These are phyloP conservation scores for Phytophthora lateralis DNA, from an alignment of 352 stramenopile genomes.

Conservation along the genomic window DNA sequence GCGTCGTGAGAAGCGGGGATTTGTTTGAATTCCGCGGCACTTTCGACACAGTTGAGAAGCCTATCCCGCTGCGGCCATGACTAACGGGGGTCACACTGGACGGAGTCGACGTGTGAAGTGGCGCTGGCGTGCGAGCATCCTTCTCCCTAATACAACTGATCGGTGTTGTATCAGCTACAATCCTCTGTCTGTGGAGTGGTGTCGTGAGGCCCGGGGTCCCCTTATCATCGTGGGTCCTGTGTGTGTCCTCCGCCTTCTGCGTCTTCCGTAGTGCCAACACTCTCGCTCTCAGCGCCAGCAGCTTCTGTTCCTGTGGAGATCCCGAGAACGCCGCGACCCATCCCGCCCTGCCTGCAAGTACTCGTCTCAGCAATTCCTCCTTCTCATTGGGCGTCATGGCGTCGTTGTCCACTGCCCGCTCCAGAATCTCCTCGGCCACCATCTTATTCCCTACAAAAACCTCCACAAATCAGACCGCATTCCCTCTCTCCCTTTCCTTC, in stretches of 20 bases:
- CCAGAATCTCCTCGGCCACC: slow-evolving; percentile 59
- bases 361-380: slow-evolving; percentile 43
- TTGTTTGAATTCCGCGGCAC: slow-evolving; percentile 27
- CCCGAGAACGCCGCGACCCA: slow-evolving; percentile 36
- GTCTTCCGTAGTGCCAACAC: slow-evolving; percentile 18
- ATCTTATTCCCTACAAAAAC: slow-evolving; percentile 42
- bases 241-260: slow-evolving; percentile 10
- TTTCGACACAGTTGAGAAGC: slow-evolving; percentile 58
- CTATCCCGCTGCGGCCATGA: slow-evolving; percentile 14
- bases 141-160: slow-evolving; percentile 3
- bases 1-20: slow-evolving; percentile 49
- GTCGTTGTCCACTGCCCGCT: slow-evolving; percentile 52
- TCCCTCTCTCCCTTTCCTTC: not conserved
- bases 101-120: slow-evolving; percentile 6
- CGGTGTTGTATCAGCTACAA: slow-evolving; percentile 20
- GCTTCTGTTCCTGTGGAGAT: slow-evolving; percentile 38
- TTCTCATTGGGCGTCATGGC: slow-evolving; percentile 44
- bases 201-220: slow-evolving; percentile 20
- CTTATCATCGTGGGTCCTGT: slow-evolving; percentile 4
- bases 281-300: slow-evolving; percentile 16
- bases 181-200: slow-evolving; percentile 6
- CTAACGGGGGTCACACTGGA: slow-evolving; percentile 14
- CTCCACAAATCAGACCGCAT: not conserved
- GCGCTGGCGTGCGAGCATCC: not conserved
- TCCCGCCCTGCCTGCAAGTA: slow-evolving; percentile 38